Conservation (phyloP, 331 rosid species). For the Rhamnella rubrinervis region DNA sequence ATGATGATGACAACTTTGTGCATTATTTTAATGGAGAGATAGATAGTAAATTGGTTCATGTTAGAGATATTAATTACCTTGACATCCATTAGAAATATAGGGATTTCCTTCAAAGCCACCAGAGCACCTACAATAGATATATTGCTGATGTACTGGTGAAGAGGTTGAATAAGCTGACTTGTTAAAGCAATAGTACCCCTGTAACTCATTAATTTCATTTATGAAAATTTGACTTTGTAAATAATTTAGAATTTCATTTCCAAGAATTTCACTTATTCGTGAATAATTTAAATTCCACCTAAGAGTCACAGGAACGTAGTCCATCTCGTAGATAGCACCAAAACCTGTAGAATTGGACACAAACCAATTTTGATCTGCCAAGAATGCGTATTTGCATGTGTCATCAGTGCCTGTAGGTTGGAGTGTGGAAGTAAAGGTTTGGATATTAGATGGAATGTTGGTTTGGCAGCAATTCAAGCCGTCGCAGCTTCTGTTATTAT, state of each 20-base stretch:
- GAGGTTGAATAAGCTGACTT: too few relatives aligned
- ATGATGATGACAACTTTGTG: too few relatives aligned
- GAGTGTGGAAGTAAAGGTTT: background rate
- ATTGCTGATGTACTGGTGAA: background rate
- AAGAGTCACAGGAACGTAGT: slow-evolving; percentile 7
- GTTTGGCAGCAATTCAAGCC: slow-evolving; percentile 17
- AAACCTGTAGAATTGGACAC: background rate
- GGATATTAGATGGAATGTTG: background rate
- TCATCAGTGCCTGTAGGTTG: background rate
- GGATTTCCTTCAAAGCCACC: slow-evolving; percentile 14
- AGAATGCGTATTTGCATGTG: slow-evolving; percentile 16
- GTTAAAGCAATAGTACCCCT: background rate
- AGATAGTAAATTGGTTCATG: too few relatives aligned
- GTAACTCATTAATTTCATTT: background rate
- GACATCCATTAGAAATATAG: background rate
- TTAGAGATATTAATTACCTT: too few relatives aligned
- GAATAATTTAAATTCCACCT: background rate
- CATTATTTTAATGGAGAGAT: too few relatives aligned
- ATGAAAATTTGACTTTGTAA: too few relatives aligned
- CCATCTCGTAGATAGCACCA: background rate
- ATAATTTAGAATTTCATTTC: too few relatives aligned
- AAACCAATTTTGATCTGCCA: background rate
- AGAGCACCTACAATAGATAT: background rate
- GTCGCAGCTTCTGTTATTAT: background rate
- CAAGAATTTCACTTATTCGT: too few relatives aligned